Base-by-base conservation (phyloP, 257 asterid genomes). In the Mitragyna speciosa region DNA sequence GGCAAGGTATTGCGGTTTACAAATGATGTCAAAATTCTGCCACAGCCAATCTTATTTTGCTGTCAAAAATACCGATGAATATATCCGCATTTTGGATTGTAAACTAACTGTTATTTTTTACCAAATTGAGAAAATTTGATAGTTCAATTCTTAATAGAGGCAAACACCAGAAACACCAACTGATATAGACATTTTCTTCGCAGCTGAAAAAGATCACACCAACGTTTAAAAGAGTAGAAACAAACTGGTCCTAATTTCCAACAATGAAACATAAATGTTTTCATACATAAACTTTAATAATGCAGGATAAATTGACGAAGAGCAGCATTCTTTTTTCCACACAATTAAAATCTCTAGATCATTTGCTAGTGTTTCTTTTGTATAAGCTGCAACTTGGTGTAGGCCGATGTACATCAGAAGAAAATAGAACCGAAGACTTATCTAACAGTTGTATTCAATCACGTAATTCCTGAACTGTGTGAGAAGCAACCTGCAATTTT, bases 401-500 rank as follows among this genome's bases (percentile, higher is more conserved):
- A 24, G 12, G 12, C 28, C 64, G 5, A n/a, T 64, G 31, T 59
- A 24, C 30, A 14, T 64, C 2, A 3, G 22, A 36, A 56, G 51
- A 54, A 22, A 56, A 22, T 20, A 56, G 11, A 6, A 30, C 0
- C 12, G 10, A 14, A 52, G 36, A 43, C 20, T 11, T 24, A n/a
- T 24, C 91, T 47, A 87, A 73, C 43, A 4, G 45, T 84, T 73
- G 86, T 78, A 90, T 78, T 86, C 88, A 88, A 5, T 66, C 26
- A 28, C 85, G 81, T 87, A 92, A 87, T 12, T 76, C 83, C 80
- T 84, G 67, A 12, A 89, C 91, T 61, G 88, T 85, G 12, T 73
- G 89, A 56, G 91, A 75, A 79, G 94, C 91, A n/a, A 82, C 92
- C 95, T 88, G 68, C 80, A 82, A 56, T 30, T 36, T 36, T 36